Evolutionary conservation across 202 grass and related monocot species (phyloP), one percentile per base, ranked within the genome.

Genomic region (Carex sylvatica): DNA sequence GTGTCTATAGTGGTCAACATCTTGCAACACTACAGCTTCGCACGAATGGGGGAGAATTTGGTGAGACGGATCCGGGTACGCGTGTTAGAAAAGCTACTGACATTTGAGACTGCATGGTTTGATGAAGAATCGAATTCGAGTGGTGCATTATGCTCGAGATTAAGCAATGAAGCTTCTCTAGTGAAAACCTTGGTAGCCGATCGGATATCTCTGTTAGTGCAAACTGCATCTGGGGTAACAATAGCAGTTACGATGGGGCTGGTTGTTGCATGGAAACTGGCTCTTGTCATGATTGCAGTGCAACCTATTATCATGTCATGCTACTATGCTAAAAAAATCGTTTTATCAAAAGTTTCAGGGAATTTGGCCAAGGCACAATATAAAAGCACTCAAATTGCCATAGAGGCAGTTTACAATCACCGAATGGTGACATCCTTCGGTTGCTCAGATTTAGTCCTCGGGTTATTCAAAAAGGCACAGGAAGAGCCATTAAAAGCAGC

Each of bases 271-370:
- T 98, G 96, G 96, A 98, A 98, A 78, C 92, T 98, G 66, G 91
- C 96, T 80, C 88, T 99, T 83, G 96, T 99, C 86, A 99, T 99
- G 96, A 99, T 99, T 74, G 96, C 96, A 19, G 81, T 99, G 35
- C 96, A 99, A 68, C 96, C 96, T 62, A 83, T 91, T 13, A 95
- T 93, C 16, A 90, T 98, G 89, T 67, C 94, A 86, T 98, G 92
- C 61, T 89, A 93, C 83, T 98, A 99, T 68, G 85, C 88, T 18
- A 99, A 99, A 84, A 99, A 95, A 83, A 90, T 99, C 19, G 89
- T 99, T 59, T 84, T 99, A 46, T 99, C 96, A 74, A 91, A 89
- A 78, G 96, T 93, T 19, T 99, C 96, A 66, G 83, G 83, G 42
- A 93, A 93, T 59, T 63, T 95, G 83, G 96, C 96, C 55, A 92